These are phyloP conservation scores for Stygiomarasmius scandens DNA, from an alignment of 1,284 basidiomycete genomes.

Conservation along the genomic window DNA sequence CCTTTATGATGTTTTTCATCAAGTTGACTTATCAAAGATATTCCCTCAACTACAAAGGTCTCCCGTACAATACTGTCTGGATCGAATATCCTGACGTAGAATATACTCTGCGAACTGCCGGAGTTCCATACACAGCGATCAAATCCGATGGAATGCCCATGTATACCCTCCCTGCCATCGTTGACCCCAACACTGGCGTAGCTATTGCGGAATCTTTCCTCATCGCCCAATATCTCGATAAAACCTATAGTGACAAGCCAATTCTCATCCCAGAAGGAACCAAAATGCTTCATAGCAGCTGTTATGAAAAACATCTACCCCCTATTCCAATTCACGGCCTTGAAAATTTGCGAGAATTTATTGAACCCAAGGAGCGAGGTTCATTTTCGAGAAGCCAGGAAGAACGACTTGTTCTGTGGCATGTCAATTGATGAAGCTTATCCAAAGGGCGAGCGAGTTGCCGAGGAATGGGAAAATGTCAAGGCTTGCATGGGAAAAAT, in stretches of 20 bases:
- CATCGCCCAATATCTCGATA: conserved; percentile 50
- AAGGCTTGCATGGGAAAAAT: conserved; percentile 28
- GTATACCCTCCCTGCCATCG: conserved; percentile 26
- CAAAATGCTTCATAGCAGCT: conserved; percentile 28
- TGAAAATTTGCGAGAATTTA: conserved; percentile 14
- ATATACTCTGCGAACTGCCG: conserved; percentile 28
- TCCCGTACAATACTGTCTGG: no score
- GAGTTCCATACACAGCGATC: conserved; percentile 32
- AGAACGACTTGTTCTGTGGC: conserved; percentile 23
- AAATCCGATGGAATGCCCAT: conserved; percentile 25
- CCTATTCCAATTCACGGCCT: conserved; percentile 26
- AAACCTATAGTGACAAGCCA: conserved; percentile 41
- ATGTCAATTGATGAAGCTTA: conserved; percentile 34
- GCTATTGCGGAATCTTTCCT: conserved; percentile 41
- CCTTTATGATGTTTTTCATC: background rate
- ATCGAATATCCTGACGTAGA: conserved; percentile 45
- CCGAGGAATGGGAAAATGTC: conserved; percentile 26
- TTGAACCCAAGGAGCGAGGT: conserved; percentile 32
- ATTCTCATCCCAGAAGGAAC: conserved; percentile 29
- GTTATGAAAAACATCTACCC: conserved; percentile 20
- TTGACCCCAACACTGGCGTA: conserved; percentile 32
- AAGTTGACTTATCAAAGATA: conserved; percentile 22
- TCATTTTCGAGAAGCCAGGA: conserved; percentile 35
- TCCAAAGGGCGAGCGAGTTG: conserved; percentile 28
- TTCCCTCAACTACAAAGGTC: conserved; percentile 40